Evolutionary conservation across 2,329 filamentous ascomycete genomes (phyloP), one percentile per base, ranked within the genome.

Genomic region (Fusarium falciforme): DNA sequence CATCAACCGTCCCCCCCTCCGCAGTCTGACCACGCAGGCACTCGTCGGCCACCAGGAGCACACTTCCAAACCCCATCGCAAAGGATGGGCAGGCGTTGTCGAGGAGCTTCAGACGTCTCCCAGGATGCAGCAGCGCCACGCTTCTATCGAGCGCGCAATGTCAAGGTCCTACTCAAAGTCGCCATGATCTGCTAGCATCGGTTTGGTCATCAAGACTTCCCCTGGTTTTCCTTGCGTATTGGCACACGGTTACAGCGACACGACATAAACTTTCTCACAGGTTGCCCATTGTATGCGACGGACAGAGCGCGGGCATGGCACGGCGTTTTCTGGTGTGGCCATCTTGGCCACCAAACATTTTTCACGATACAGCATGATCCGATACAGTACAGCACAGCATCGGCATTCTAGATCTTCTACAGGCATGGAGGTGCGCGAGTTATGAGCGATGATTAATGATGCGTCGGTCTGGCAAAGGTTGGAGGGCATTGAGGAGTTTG

Each of bases 21-120:
- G 89, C 63, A 84, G 88, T 67, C 77, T 91, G 57, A 88, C 88
- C 7, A 89, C 88, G 2, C 87, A 87, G 73, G 82, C 87, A 58
- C 70, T 71, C 9, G 86, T 89, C 70, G 87, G 88, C 10, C 87
- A 89, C 72, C 85, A 84, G 71, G 86, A 89, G 60, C 84, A 84
- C 52, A 81, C 85, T 36, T 83, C 84, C 52, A 82, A 82, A 42
- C 83, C 82, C 22, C 88, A 89, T 61, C 86, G 87, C 63, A 82
- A 83, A 70, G 89, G 89, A 29, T 92, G 90, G 90, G 88, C 88
- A 22, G 89, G 89, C 29, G 90, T 92, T 7, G 88, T 92, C 25
- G 84, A 89, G 63, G 90, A 92, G 76, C 82, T 92, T 59, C 90
- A 92, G 79, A 87, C 83, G 64, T 91, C 89, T 27, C 90, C 90